A percentile compares a stretch with the other conserved stretches of the same genome.
Conservation (phyloP, 2,329 filamentous ascomycete genomes). For the Ophiostoma novo-ulmi region DNA sequence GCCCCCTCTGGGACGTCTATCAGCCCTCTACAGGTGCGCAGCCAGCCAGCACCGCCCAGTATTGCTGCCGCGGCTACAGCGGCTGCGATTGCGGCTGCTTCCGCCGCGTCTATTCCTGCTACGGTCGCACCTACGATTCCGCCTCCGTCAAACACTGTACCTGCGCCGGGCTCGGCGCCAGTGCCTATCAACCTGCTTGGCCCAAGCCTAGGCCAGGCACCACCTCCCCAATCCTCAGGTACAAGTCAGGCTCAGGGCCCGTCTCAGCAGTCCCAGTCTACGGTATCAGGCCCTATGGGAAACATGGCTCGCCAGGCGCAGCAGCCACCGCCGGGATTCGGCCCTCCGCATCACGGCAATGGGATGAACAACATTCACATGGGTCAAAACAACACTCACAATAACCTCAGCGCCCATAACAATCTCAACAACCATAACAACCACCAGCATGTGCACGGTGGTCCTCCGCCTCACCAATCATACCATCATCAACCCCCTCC, state of each 20-base stretch:
- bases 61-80: constrained; percentile 3
- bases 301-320: background rate
- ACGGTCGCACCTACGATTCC: background rate
- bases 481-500: background rate
- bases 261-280: background rate
- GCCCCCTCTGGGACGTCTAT: constrained; percentile 3
- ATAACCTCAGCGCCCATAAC: background rate
- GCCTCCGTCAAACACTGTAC: background rate
- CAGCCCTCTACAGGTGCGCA: constrained; percentile 19
- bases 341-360: background rate
- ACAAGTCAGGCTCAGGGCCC: background rate
- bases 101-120: background rate
- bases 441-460: background rate
- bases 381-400: background rate
- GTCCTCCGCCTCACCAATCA: background rate
- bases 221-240: background rate
- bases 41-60: constrained; percentile 17
- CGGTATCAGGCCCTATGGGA: background rate
- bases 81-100: background rate
- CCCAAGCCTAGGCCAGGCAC: background rate
- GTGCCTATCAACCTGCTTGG: background rate
- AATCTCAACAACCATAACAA: background rate
- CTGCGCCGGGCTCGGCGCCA: background rate
- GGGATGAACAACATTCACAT: background rate
- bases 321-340: constrained; percentile 1